These are phyloP conservation scores for Pythium phragmitis DNA, from an alignment of 352 stramenopile species.

Conservation along the genomic window DNA sequence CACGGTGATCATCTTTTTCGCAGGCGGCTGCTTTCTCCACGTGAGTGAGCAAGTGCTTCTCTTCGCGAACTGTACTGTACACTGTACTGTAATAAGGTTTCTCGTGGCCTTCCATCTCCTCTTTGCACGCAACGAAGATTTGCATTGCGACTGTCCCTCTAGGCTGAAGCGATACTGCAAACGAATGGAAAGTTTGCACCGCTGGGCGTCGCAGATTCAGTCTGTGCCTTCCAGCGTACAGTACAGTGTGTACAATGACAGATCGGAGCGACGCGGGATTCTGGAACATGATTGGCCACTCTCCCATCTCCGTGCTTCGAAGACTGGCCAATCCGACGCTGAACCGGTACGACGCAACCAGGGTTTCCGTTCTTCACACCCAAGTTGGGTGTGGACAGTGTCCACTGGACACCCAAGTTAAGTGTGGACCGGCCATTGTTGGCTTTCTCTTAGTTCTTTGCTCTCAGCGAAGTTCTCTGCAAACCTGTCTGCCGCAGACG, in stretches of 20 bases:
- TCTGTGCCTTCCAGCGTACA: neutral
- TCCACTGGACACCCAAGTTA: no score
- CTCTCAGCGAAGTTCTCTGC: neutral
- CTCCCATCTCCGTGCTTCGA: neutral
- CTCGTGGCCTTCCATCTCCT: neutral
- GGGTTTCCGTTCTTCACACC: constrained; percentile 3
- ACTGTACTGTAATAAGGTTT: no score
- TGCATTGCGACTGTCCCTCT: neutral
- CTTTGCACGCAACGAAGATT: neutral
- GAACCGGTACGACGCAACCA: neutral
- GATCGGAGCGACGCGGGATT: no score
- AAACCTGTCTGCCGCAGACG: neutral
- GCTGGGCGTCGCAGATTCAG: constrained; percentile 12
- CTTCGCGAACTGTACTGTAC: neutral
- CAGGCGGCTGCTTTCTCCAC: neutral
- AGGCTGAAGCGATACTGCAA: neutral
- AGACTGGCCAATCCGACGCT: neutral
- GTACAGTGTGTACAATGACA: no score
- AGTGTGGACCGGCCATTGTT: no score
- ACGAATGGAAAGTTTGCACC: neutral
- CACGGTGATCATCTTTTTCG: neutral
- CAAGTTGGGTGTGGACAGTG: neutral
- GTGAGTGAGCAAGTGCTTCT: neutral
- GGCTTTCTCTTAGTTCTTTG: neutral
- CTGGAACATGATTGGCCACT: neutral